A percentile compares a stretch with the other conserved stretches of the same genome.
phyloP scores from a whole-genome alignment of 768 basidiomycete genomes.

The Tulasnella sp. region DNA sequence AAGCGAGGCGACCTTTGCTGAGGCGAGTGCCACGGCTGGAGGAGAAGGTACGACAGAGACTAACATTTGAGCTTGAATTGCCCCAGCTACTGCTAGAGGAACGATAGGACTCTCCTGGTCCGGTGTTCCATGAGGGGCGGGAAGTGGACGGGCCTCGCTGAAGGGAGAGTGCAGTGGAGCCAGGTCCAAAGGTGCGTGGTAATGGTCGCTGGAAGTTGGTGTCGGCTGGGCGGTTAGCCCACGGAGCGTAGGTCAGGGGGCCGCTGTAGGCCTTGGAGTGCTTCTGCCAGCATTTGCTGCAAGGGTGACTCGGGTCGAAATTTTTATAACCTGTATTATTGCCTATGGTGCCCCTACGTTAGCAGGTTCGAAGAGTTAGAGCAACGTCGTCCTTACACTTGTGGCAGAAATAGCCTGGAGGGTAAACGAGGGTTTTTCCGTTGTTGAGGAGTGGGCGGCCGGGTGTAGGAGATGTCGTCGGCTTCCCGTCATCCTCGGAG shows the following conservation, averaged over 20 bases:
- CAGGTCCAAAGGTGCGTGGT: slow-evolving; percentile 33
- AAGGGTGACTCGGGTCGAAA: slow-evolving; percentile 62
- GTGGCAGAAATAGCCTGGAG: slow-evolving; percentile 54
- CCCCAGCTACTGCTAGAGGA: not conserved
- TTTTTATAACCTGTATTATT: slow-evolving; percentile 71
- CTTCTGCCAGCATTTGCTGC: slow-evolving; percentile 70
- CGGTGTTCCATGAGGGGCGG: slow-evolving; percentile 1
- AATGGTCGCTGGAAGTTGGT: slow-evolving; percentile 44
- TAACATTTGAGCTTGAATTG: not conserved
- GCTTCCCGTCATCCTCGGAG: slow-evolving; percentile 53
- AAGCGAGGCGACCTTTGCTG: slow-evolving; percentile 28
- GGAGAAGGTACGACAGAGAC: not conserved
- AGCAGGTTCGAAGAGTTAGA: slow-evolving; percentile 9
- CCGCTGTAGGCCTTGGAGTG: slow-evolving; percentile 60
- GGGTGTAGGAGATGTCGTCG: slow-evolving; percentile 58
- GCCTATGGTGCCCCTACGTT: slow-evolving; percentile 43
- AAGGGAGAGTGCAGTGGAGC: slow-evolving; percentile 23
- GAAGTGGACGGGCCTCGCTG: slow-evolving; percentile 3
- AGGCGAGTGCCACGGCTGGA: not conserved
- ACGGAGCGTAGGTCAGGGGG: slow-evolving; percentile 54
- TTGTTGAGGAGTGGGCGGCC: slow-evolving; percentile 65
- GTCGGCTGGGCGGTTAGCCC: slow-evolving; percentile 35
- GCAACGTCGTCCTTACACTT: slow-evolving; percentile 54
- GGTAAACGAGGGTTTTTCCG: slow-evolving; percentile 67
- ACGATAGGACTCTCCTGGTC: not conserved